Evolutionary conservation across 2,329 filamentous ascomycete species (phyloP).

Genomic region (Zasmidium angulare): DNA sequence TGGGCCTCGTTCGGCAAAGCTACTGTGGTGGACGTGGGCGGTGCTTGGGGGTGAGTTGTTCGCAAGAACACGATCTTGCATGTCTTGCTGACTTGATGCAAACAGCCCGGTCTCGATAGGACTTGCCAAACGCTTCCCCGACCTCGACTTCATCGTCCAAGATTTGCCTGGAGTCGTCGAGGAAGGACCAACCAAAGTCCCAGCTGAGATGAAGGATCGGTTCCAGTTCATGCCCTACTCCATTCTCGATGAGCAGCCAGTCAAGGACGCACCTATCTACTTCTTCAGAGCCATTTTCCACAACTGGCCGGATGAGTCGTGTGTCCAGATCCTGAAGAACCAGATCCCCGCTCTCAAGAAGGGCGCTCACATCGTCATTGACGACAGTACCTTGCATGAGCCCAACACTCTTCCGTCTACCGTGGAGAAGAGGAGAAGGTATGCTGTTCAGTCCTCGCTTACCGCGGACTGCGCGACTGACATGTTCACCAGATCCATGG

Average conservation of each 20-base stretch:
- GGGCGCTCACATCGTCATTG: slow-evolving; percentile 19
- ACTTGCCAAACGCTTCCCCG: slow-evolving; percentile 43
- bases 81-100: background rate
- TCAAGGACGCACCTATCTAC: slow-evolving; percentile 29
- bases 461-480: background rate
- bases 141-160: slow-evolving; percentile 47
- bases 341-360: background rate
- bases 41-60: background rate
- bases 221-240: slow-evolving; percentile 11
- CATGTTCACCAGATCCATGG: background rate
- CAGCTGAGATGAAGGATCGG: slow-evolving; percentile 15
- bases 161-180: slow-evolving; percentile 37
- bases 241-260: slow-evolving; percentile 13
- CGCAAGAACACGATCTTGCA: background rate
- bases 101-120: slow-evolving; percentile 26
- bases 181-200: slow-evolving; percentile 10
- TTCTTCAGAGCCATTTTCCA: slow-evolving; percentile 23
- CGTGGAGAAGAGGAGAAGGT: background rate
- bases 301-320: slow-evolving; percentile 21
- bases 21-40: background rate
- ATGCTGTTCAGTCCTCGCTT: background rate
- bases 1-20: background rate
- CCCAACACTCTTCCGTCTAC: background rate
- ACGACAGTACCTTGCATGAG: slow-evolving; percentile 18
- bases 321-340: slow-evolving; percentile 15